Evolutionary conservation across 1,284 basidiomycete genomes (phyloP).

Genomic region (Mycena citricolor): DNA sequence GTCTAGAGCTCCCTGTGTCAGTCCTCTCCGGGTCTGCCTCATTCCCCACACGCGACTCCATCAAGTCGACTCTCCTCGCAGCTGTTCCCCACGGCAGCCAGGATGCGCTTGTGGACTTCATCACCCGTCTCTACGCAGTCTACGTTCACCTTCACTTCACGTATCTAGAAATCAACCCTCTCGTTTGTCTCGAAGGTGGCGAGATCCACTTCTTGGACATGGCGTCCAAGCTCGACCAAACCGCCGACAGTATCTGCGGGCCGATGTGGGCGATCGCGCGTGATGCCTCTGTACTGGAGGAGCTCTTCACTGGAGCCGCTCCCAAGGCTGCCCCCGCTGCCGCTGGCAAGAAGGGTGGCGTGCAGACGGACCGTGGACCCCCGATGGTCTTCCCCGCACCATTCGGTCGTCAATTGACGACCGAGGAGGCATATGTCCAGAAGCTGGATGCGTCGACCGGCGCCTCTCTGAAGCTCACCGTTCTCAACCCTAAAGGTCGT

Average conservation of each 20-base stretch:
- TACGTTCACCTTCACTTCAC: constrained; percentile 98
- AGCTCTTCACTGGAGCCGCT: constrained; percentile 24
- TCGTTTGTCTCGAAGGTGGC: constrained; percentile 86
- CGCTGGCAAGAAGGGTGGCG: constrained; percentile 44
- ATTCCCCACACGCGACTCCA: constrained; percentile 79
- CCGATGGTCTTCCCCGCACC: constrained; percentile 97
- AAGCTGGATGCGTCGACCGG: constrained; percentile 97
- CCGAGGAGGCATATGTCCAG: constrained; percentile 99
- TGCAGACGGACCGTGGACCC: constrained; percentile 91
- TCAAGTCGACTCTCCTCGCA: constrained; percentile 75
- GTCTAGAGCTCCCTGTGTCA: constrained; percentile 80
- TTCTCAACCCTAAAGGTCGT: constrained; percentile 91
- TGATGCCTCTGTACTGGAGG: constrained; percentile 77
- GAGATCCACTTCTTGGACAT: constrained; percentile 97
- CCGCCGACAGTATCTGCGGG: constrained; percentile 96
- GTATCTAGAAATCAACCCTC: constrained; percentile 99
- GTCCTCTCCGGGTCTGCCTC: constrained; percentile 36
- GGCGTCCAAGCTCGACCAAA: constrained; percentile 99
- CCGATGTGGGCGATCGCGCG: constrained; percentile 99
- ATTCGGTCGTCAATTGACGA: constrained; percentile 97
- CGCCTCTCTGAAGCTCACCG: constrained; percentile 97
- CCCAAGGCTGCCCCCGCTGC: constrained; percentile 37
- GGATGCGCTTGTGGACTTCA: constrained; percentile 89
- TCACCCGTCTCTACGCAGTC: constrained; percentile 93
- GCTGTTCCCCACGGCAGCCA: constrained; percentile 82